Evolutionary conservation across 768 basidiomycete genomes (phyloP), one percentile per base, ranked within the genome.

Genomic region (Paxillus ammoniavirescens): DNA sequence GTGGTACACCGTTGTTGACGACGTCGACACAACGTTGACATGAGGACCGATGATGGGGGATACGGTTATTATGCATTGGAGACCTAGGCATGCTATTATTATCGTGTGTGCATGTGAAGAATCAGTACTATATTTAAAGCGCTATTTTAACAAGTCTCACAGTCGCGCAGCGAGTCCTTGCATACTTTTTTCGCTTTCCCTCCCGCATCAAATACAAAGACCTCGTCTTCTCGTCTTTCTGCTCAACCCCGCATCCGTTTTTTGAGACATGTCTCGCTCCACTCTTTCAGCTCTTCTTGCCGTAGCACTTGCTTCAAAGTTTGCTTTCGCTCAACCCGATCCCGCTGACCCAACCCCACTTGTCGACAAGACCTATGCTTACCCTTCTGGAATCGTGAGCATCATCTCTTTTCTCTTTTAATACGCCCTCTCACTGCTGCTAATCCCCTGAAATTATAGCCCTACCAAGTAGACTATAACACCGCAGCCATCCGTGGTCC

Each of bases 331-430:
- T 8, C 69, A 70, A 52, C 47, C 50, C 13, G 69, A 70, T 50
- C 70, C 77, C 0, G 79, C 72, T 51, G 81, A 82, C 42, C 70
- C 78, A 6, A 74, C 67, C 6, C 80, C 82, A 6, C 72, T 83
- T 14, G 75, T 72, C 2, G 63, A 60, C 41, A 82, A 82, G 61
- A 64, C 59, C 9, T 82, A 76, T 43, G 49, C 72, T 0, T 79
- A 77, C 49, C 78, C 80, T 1, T 62, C 50, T 33, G 72, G 69
- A 30, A 71, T 82, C 10, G 81, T 75, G 52, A 47, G 75, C 67
- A 15, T 33, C 18, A 40, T 7, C 1, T 3, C 31, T 10, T 42
- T 36, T 21, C 33, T 21, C 1, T 3, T 31, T 31, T 31, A 3
- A 31, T 8, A 31, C 8, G 3, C 7, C 12, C 6, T 40, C 5